phyloP scores from a whole-genome alignment of 805 yeast species.

The Candida nanaspora region DNA sequence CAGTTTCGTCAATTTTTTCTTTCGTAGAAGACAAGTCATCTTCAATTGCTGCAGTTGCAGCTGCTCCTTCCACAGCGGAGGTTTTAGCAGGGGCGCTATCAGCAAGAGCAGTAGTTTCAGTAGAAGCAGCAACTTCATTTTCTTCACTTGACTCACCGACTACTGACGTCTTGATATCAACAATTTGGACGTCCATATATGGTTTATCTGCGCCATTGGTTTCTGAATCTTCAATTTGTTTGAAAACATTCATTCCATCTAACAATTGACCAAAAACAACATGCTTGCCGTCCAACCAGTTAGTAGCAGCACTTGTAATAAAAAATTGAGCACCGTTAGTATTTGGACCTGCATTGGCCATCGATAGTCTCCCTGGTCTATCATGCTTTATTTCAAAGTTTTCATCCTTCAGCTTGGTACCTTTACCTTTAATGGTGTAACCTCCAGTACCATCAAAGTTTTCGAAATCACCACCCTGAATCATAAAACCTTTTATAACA shows the following conservation, averaged over 20 bases:
- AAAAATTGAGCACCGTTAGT: conserved; percentile 67
- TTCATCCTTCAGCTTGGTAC: conserved; percentile 59
- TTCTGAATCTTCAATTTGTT: conserved; percentile 50
- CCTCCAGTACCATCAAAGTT: conserved; percentile 68
- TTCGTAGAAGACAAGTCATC: not conserved
- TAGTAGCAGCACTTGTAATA: conserved; percentile 47
- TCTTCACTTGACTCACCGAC: conserved; percentile 1
- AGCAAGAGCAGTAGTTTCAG: not conserved
- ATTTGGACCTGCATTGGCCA: conserved; percentile 46
- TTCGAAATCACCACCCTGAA: conserved; percentile 86
- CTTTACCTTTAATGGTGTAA: conserved; percentile 43
- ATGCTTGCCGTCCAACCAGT: conserved; percentile 53
- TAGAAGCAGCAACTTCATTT: conserved; percentile 1
- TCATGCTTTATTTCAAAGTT: conserved; percentile 44
- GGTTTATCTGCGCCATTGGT: conserved; percentile 38
- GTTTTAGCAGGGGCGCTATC: no score
- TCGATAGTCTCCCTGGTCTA: conserved; percentile 38
- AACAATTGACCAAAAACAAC: conserved; percentile 77
- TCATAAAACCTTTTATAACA: conserved; percentile 64
- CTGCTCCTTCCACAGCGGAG: no score
- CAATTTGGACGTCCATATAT: conserved; percentile 33
- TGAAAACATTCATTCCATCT: conserved; percentile 59
- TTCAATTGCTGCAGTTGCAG: not conserved
- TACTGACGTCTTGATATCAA: conserved; percentile 6
- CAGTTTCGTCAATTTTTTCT: not conserved